phyloP scores from a whole-genome alignment of 495 filamentous ascomycete genomes.

The Parathielavia appendiculata region DNA sequence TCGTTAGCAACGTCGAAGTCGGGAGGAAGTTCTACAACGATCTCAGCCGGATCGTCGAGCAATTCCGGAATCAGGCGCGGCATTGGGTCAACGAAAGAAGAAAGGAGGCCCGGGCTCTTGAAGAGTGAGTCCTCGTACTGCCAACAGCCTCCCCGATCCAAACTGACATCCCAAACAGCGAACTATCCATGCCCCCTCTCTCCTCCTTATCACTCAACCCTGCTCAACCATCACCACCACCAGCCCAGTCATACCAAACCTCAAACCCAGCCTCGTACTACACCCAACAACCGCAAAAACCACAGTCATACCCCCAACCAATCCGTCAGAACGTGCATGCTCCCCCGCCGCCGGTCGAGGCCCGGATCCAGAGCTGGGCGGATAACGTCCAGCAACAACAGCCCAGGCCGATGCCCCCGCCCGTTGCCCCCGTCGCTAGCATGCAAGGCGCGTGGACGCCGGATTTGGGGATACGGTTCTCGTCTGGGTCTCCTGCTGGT shows the following conservation, averaged over 20 bases:
- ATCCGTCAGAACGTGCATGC: conserved; percentile 28
- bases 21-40: conserved; percentile 97
- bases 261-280: conserved; percentile 23
- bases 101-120: conserved; percentile 72
- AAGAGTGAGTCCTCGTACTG: conserved; percentile 49
- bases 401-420: conserved; percentile 45
- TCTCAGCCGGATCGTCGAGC: conserved; percentile 72
- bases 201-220: conserved; percentile 38
- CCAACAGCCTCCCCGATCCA: not conserved
- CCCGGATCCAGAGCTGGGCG: conserved; percentile 48
- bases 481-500: conserved; percentile 4
- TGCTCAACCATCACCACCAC: conserved; percentile 8
- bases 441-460: conserved; percentile 67
- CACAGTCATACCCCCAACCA: conserved; percentile 25
- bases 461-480: conserved; percentile 74
- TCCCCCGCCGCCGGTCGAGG: conserved; percentile 34
- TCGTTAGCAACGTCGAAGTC: conserved; percentile 80
- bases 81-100: conserved; percentile 74
- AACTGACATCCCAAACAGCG: conserved; percentile 28
- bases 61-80: conserved; percentile 67
- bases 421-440: conserved; percentile 27
- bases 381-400: conserved; percentile 51
- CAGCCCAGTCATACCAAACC: conserved; percentile 14
- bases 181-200: conserved; percentile 49
- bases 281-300: conserved; percentile 27